These are phyloP conservation scores for Margaritispora aquatica DNA, from an alignment of 495 filamentous ascomycete species.

Conservation along the genomic window DNA sequence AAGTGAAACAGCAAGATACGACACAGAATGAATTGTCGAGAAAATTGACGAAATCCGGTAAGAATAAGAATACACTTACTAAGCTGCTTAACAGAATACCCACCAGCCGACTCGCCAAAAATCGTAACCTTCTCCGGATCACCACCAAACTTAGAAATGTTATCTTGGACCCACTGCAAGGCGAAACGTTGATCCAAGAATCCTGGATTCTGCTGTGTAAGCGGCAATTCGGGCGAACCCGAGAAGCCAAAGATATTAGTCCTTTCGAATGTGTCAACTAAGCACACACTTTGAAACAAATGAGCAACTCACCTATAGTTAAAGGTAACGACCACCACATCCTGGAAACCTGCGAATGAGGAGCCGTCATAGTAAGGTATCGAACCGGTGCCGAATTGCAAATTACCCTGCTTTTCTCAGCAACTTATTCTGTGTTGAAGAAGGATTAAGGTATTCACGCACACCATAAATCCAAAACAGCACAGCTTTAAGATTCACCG, in stretches of 20 bases:
- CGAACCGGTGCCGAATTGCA: background rate
- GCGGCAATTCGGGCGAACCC: background rate
- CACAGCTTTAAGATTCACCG: background rate
- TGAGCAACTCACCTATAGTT: conserved; percentile 1
- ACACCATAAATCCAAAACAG: conserved; percentile 7
- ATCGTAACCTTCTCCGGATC: background rate
- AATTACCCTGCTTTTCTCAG: background rate
- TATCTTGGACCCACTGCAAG: background rate
- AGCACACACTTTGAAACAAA: too few species aligned
- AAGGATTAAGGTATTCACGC: background rate
- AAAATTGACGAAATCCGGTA: too few species aligned
- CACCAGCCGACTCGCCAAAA: background rate
- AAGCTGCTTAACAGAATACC: background rate
- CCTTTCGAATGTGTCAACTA: too few species aligned
- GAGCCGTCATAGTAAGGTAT: background rate
- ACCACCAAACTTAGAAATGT: background rate
- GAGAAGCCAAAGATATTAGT: conserved; percentile 7
- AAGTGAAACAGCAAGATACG: too few species aligned
- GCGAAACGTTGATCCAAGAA: background rate
- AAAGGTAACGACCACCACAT: conserved; percentile 1
- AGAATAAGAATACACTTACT: too few species aligned
- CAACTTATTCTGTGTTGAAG: too few species aligned
- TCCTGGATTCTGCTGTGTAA: background rate
- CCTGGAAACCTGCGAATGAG: background rate
- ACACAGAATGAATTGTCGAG: too few species aligned